Conservation (phyloP, 2,329 filamentous ascomycete genomes). For the Aspergillus felis region DNA sequence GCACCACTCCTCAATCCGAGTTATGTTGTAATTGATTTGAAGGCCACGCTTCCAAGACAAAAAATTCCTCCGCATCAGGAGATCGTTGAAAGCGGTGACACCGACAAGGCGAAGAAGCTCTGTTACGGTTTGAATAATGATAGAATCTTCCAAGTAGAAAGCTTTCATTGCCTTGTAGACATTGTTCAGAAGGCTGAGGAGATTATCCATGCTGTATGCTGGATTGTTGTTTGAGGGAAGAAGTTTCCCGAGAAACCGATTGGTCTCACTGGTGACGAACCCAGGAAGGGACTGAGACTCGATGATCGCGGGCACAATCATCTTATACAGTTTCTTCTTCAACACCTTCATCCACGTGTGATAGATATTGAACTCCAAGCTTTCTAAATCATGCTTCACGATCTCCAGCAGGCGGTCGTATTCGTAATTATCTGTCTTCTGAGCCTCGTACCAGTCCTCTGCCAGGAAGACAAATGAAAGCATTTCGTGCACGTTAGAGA, state of each 20-base stretch:
- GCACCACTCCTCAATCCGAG: constrained; percentile 98
- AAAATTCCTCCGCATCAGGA: constrained; percentile 97
- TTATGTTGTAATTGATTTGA: constrained; percentile 99
- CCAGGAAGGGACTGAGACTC: constrained; percentile 97
- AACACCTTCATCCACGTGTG: constrained; percentile 99
- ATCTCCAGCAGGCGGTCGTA: constrained; percentile 97
- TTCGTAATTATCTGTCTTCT: constrained; percentile 99
- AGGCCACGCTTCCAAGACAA: constrained; percentile 98
- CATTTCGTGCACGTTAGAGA: constrained; percentile 99
- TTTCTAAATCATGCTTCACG: constrained; percentile 98
- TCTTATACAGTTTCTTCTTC: constrained; percentile 99
- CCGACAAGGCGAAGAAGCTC: constrained; percentile 90
- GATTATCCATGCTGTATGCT: constrained; percentile 99
- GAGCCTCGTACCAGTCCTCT: constrained; percentile 98
- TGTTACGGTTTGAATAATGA: constrained; percentile 92
- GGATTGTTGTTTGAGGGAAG: constrained; percentile 84
- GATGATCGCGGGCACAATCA: constrained; percentile 99
- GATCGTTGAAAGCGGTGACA: constrained; percentile 96
- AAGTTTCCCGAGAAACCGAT: constrained; percentile 95
- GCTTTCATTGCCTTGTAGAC: constrained; percentile 99
- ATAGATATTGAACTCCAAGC: constrained; percentile 99
- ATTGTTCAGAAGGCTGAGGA: constrained; percentile 90
- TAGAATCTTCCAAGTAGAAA: constrained; percentile 93
- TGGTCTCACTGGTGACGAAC: constrained; percentile 98
- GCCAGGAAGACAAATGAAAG: constrained; percentile 98